Evolutionary conservation across 129 eudicot genomes (phyloP), one percentile per base, ranked within the genome.

Genomic region (Flaveria bidentis): DNA sequence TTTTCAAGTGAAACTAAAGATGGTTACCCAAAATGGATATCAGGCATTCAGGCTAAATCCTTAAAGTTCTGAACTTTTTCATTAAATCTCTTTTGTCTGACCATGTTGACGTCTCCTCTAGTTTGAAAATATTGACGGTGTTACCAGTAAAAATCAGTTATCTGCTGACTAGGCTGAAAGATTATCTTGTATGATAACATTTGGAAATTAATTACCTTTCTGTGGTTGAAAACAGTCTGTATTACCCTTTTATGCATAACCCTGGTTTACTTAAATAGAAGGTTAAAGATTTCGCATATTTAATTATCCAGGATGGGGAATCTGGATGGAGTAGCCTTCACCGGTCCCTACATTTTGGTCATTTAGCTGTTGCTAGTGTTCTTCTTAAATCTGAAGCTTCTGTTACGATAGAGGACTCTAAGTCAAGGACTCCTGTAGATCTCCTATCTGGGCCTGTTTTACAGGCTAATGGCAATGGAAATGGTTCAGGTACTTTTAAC

Each of bases 251-350:
- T 39, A 66, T 9, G 51, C 50, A 9, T n/a, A 1, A 17, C 4
- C 22, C 23, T 64, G 69, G 13, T 71, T 2, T 30, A 30, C 36
- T 30, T 30, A 6, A 28, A 74, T 47, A 6, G 11, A 12, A 39
- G 1, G 7, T 25, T 61, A 61, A 14, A 0, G 30, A 7, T 61
- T 61, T 61, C 26, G 2, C 14, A 5, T 28, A 12, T 46, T 30
- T 56, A 3, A 14, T 46, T 67, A 28, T 74, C 52, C 89, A 95
- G 99, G 99, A 95, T 80, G 97, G 97, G 57, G 99, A 95, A 84
- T 95, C 99, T 49, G 99, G 99, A 77, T 95, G 99, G 99, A 87
- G 89, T 72, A 91, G 97, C 84, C 99, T 95, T 80, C 99, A 95
- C 74, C 81, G 99, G 55, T 92, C 99, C 45, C 81, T 95, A 65